Conservation (phyloP, 1,284 basidiomycete species). For the Athelia psychrophila region DNA sequence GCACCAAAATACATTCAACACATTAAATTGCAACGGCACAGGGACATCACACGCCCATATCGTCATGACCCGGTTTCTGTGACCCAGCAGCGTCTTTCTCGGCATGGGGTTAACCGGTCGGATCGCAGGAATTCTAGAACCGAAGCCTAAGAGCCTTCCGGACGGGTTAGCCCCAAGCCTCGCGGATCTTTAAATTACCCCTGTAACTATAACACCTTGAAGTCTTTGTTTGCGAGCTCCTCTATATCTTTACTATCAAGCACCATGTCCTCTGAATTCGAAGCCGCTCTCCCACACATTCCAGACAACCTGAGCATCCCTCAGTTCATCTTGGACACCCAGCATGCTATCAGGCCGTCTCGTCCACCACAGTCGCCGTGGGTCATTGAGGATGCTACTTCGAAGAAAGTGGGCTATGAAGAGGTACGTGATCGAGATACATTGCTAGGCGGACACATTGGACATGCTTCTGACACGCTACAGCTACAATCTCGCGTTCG, state of each 20-base stretch:
- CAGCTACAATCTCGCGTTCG: conserved; percentile 53
- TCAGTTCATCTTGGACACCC: conserved; percentile 68
- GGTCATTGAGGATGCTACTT: conserved; percentile 65
- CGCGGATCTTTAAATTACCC: no score
- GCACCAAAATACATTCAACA: no score
- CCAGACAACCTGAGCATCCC: conserved; percentile 71
- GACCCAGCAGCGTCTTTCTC: no score
- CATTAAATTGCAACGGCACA: no score
- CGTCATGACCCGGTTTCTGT: no score
- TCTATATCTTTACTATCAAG: no score
- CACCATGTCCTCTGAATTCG: neutral
- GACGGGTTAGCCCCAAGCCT: no score
- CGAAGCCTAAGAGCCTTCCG: no score
- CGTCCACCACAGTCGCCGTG: conserved; percentile 47
- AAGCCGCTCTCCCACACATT: conserved; percentile 36
- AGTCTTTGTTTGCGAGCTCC: no score
- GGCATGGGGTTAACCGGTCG: neutral
- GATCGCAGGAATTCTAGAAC: no score
- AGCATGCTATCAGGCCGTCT: conserved; percentile 46
- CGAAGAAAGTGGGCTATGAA: conserved; percentile 39
- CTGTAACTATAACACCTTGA: no score
- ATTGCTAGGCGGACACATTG: neutral
- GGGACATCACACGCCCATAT: no score
- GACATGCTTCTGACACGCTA: neutral
- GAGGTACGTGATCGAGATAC: conserved; percentile 40